Evolutionary conservation across 1,139 yeast species (phyloP).

Genomic region (Sugiyamaella castrensis): DNA sequence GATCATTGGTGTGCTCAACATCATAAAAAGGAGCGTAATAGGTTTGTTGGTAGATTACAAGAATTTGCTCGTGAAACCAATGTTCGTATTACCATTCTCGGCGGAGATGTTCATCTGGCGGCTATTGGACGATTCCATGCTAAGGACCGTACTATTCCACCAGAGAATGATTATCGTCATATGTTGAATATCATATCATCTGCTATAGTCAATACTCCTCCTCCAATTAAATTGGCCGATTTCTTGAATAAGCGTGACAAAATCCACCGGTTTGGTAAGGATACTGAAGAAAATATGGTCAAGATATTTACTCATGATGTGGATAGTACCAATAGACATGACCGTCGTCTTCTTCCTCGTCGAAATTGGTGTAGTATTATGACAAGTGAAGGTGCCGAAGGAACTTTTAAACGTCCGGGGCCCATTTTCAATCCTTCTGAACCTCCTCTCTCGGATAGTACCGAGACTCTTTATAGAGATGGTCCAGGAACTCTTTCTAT

Average conservation of each 20-base stretch:
- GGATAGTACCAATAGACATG: conserved; percentile 53
- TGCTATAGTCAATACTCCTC: conserved; percentile 90
- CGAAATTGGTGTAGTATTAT: conserved; percentile 63
- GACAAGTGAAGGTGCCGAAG: conserved; percentile 21
- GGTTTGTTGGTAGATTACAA: conserved; percentile 53
- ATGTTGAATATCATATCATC: conserved; percentile 82
- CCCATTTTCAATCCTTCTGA: conserved; percentile 27
- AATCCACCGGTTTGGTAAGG: conserved; percentile 59
- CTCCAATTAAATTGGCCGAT: conserved; percentile 80
- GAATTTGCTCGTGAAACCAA: conserved; percentile 61
- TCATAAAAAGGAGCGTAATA: conserved; percentile 77
- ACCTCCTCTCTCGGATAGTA: conserved; percentile 38
- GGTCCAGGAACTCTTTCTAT: conserved; percentile 60
- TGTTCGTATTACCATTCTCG: conserved; percentile 74
- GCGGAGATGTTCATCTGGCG: conserved; percentile 92
- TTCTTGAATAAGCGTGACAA: conserved; percentile 63
- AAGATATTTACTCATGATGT: conserved; percentile 65
- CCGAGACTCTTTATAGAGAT: conserved; percentile 42
- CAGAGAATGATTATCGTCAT: conserved; percentile 69
- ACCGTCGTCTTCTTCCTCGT: conserved; percentile 64
- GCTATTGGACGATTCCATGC: conserved; percentile 77
- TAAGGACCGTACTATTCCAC: conserved; percentile 47
- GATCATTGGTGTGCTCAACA: conserved; percentile 94
- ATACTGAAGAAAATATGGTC: conserved; percentile 77
- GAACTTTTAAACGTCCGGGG: conserved; percentile 21